phyloP scores from a whole-genome alignment of 768 basidiomycete species.

The Clitopilus hobsonii region DNA sequence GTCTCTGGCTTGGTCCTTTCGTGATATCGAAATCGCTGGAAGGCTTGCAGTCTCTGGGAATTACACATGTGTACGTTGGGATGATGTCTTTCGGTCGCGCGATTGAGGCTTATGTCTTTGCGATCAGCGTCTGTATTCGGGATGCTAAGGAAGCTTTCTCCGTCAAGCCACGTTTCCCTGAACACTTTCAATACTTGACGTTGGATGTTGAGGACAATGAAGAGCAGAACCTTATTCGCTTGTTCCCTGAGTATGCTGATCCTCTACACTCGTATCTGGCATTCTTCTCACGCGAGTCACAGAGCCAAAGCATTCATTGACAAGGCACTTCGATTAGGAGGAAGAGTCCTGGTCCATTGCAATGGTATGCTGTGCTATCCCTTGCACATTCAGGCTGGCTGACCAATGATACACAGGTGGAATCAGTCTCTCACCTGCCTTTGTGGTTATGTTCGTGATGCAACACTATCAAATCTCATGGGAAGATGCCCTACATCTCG shows the following conservation, averaged over 20 bases:
- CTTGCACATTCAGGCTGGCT: neutral
- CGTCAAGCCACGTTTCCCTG: slow-evolving; percentile 80
- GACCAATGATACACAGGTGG: slow-evolving; percentile 48
- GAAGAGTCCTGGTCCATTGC: slow-evolving; percentile 84
- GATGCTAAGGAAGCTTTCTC: slow-evolving; percentile 90
- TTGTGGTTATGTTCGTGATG: slow-evolving; percentile 94
- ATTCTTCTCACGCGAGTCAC: slow-evolving; percentile 1
- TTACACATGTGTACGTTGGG: slow-evolving; percentile 77
- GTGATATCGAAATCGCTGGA: slow-evolving; percentile 82
- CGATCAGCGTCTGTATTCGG: slow-evolving; percentile 75
- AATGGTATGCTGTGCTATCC: slow-evolving; percentile 51
- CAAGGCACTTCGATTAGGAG: slow-evolving; percentile 53
- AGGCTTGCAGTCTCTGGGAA: slow-evolving; percentile 53
- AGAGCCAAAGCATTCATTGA: slow-evolving; percentile 80
- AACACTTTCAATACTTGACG: slow-evolving; percentile 71
- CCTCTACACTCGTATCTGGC: neutral
- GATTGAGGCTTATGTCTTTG: too few species aligned
- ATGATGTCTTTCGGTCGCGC: too few species aligned
- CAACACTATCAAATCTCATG: slow-evolving; percentile 74
- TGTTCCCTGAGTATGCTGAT: slow-evolving; percentile 73
- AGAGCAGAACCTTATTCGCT: slow-evolving; percentile 89
- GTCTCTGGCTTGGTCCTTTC: slow-evolving; percentile 81
- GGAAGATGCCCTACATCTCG: slow-evolving; percentile 86
- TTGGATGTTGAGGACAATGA: slow-evolving; percentile 90
- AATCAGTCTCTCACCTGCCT: slow-evolving; percentile 82